Percentiles rank a stretch among this genome's conserved stretches.
These are phyloP conservation scores for Corylus avellana DNA, from an alignment of 306 rosid genomes.

Conservation along the genomic window DNA sequence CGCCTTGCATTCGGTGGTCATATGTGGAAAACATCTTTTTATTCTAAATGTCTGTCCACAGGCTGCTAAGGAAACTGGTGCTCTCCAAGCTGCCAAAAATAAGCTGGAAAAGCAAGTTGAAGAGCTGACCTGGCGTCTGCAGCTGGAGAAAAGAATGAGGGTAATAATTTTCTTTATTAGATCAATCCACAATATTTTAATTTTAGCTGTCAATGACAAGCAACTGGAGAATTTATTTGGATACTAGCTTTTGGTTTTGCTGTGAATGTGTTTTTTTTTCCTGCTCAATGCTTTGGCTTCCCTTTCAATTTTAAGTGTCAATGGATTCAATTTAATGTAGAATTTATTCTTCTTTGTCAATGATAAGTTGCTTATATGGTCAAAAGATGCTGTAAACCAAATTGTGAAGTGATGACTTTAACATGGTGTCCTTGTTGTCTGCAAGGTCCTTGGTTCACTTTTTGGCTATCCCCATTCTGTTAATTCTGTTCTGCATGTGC, in stretches of 20 bases:
- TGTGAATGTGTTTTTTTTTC: not conserved
- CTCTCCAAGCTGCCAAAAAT: conserved; percentile 81
- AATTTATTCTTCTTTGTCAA: not conserved
- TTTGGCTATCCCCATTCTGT: not conserved
- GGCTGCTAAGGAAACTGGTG: conserved; percentile 95
- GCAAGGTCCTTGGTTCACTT: not conserved
- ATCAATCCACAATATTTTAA: not conserved
- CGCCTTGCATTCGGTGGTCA: not conserved
- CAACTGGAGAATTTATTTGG: not conserved
- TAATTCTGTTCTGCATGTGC: not conserved
- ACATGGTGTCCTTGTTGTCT: not conserved
- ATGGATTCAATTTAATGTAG: not conserved
- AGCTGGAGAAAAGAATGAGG: conserved; percentile 76
- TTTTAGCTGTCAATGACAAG: not conserved
- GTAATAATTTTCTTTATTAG: conserved; percentile 40
- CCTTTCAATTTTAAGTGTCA: not conserved
- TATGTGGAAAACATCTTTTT: not conserved
- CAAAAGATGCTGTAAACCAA: not conserved
- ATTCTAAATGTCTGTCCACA: conserved; percentile 27
- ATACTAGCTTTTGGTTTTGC: not conserved
- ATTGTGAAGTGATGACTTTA: not conserved
- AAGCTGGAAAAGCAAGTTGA: conserved; percentile 84
- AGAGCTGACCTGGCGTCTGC: conserved; percentile 62
- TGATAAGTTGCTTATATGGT: not conserved
- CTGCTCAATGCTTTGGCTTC: not conserved